Percentiles rank a stretch among this genome's conserved stretches.
Evolutionary conservation across 805 yeast species (phyloP).

Genomic region (Saturnispora diversa): DNA sequence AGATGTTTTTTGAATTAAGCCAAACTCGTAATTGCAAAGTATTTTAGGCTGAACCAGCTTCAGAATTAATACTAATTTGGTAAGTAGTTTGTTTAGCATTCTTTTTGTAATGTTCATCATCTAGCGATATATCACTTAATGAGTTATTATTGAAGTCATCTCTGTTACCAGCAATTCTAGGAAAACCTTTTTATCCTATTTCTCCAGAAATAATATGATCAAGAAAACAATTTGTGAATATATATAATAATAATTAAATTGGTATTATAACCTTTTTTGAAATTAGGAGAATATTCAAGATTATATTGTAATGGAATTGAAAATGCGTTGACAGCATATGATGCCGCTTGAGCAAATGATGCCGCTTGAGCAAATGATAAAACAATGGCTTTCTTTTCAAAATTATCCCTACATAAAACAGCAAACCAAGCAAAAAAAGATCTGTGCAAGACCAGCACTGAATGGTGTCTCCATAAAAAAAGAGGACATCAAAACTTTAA

Average conservation of each 20-base stretch:
- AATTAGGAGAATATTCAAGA: slow-evolving; percentile 14
- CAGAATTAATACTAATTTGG: too few relatives aligned
- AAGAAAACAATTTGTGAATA: slow-evolving; percentile 13
- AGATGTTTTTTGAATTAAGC: too few relatives aligned
- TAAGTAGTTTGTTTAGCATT: too few relatives aligned
- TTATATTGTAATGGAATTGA: slow-evolving; percentile 20
- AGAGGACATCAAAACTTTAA: slow-evolving; percentile 29
- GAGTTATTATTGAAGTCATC: slow-evolving; percentile 3
- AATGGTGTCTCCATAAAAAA: slow-evolving; percentile 31
- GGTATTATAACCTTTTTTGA: slow-evolving; percentile 15
- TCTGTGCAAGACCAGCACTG: slow-evolving; percentile 17
- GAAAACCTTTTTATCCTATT: slow-evolving; percentile 15
- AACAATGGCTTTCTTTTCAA: slow-evolving; percentile 20
- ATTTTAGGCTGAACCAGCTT: too few relatives aligned
- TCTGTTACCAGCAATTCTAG: slow-evolving; percentile 18
- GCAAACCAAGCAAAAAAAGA: slow-evolving; percentile 19
- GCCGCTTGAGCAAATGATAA: slow-evolving; percentile 16
- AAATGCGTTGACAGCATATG: slow-evolving; percentile 19
- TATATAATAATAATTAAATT: slow-evolving; percentile 14
- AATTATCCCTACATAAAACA: slow-evolving; percentile 18
- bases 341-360: slow-evolving; percentile 15
- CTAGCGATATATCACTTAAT: too few relatives aligned
- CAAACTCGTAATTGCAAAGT: too few relatives aligned
- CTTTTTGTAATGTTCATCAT: too few relatives aligned
- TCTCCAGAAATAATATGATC: slow-evolving; percentile 14